Evolutionary conservation across 129 eudicot species (phyloP), one percentile per base, ranked within the genome.

Genomic region (Gnaphalium uliginosum): DNA sequence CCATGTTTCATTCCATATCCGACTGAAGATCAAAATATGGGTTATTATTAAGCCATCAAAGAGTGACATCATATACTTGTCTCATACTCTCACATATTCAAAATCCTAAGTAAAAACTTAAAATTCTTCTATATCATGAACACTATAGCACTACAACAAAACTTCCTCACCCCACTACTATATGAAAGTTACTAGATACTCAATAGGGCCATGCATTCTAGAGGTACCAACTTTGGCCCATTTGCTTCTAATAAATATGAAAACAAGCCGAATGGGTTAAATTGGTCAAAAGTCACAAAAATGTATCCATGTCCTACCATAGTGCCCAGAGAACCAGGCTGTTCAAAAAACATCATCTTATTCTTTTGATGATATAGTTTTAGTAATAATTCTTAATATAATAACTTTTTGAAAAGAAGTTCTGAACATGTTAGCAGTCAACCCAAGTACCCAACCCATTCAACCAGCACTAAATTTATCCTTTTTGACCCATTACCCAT

Each of bases 1-100:
- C 93, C 93, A 88, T 75, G 93, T 85, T 69, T 88, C 93, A 19
- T 88, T 88, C 93, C 93, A 88, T 60, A 88, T 86, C 32, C 93
- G 93, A 75, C 93, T 88, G 73, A 79, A 75, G 29, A 78, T 50
- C 41, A 68, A 67, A 66, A 2, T 19, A 78, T 29, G 48, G 57
- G 70, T 30, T 69, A 29, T 66, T 30, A 29, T n/a, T 29, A 61
- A 50, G 21, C 14, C 18, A 66, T 32, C 54, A 27, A 23, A 46
- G 5, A 46, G 18, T 46, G 46, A 39, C 14, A 39, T 39, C 46
- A 46, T 46, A 46, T 14, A 46, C 53, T 46, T 46, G 53, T 46
- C 53, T 46, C 14, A 9, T 35, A 69, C 10, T 19, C 25, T 15
- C n/a, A 57, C 18, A 53, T n/a, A 69, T 35, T 37, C 24, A 21